Evolutionary conservation across 129 eudicot species (phyloP), one percentile per base, ranked within the genome.

Genomic region (Chrysanthemum seticuspe): DNA sequence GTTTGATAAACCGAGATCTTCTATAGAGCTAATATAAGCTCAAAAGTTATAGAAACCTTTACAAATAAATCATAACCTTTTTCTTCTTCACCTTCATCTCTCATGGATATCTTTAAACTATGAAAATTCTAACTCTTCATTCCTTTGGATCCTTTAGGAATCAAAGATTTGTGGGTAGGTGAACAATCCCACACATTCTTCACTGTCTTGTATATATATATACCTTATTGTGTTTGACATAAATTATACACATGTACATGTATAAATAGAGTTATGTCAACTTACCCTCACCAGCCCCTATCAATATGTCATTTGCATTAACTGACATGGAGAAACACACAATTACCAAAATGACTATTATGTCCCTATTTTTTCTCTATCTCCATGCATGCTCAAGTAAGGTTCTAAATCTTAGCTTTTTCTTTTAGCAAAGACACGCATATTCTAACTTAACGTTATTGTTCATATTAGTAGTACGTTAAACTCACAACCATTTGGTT

Each of bases 381-480:
- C 73, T 81, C 78, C 61, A 83, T 62, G 62, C 70, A 64, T 72
- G n/a, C 68, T 87, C 88, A 36, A 51, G 86, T 84, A 77, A n/a
- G 78, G 31, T 51, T 59, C 54, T 74, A 53, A 56, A 74, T 15
- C 2, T 50, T 50, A 73, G 13, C 62, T 27, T 27, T 27, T 47
- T 62, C 48, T n/a, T 48, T 49, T 54, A 11, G 36, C 36, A 31
- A 31, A 31, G 36, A 31, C 36, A 31, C 36, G 36, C 36, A 31
- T 31, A 31, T 31, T 31, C 36, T 31, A 31, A 31, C 4, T 5
- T 31, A 31, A 31, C 36, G 36, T 31, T 31, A 31, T 31, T 31
- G 6, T 31, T 31, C 36, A 31, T 31, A 31, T 31, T 31, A 31
- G 36, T 31, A 31, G 0, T 31, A 31, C 6, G 36, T 53, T 53